These are phyloP conservation scores for Candida oleophila DNA, from an alignment of 805 yeast species.

Conservation along the genomic window DNA sequence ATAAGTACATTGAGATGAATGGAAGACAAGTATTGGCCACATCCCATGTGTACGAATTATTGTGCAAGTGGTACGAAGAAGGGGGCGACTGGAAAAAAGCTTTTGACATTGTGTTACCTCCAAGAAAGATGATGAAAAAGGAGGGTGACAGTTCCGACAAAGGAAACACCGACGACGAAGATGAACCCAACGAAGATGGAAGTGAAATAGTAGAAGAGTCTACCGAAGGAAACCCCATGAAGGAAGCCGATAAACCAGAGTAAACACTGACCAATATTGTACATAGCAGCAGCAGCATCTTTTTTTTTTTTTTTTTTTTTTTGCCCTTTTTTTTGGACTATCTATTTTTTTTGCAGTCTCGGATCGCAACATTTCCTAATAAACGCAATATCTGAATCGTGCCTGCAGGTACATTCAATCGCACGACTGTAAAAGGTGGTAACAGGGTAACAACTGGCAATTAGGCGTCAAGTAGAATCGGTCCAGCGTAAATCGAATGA, in stretches of 20 bases:
- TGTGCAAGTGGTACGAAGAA: constrained; percentile 73
- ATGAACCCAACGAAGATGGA: constrained; percentile 1
- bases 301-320: neutral
- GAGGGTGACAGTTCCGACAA: constrained; percentile 16
- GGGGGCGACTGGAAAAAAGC: constrained; percentile 80
- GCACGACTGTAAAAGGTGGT: neutral
- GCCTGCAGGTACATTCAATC: neutral
- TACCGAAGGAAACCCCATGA: neutral
- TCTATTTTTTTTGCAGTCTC: neutral
- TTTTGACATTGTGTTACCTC: constrained; percentile 84
- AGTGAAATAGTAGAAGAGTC: constrained; percentile 6
- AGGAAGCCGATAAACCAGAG: neutral
- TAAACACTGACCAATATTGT: neutral
- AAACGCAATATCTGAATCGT: neutral
- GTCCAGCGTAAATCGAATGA: too few species aligned
- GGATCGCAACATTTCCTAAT: too few species aligned
- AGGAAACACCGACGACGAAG: constrained; percentile 5
- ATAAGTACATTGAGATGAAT: constrained; percentile 73
- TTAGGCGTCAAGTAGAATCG: too few species aligned
- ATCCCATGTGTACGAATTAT: constrained; percentile 88
- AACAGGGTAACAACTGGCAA: neutral
- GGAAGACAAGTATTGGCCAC: constrained; percentile 92
- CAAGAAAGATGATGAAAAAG: constrained; percentile 52
- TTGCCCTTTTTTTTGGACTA: neutral
- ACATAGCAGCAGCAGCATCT: too few species aligned